Evolutionary conservation across 2,329 filamentous ascomycete species (phyloP).

Genomic region (Hypoxylon sp.): DNA sequence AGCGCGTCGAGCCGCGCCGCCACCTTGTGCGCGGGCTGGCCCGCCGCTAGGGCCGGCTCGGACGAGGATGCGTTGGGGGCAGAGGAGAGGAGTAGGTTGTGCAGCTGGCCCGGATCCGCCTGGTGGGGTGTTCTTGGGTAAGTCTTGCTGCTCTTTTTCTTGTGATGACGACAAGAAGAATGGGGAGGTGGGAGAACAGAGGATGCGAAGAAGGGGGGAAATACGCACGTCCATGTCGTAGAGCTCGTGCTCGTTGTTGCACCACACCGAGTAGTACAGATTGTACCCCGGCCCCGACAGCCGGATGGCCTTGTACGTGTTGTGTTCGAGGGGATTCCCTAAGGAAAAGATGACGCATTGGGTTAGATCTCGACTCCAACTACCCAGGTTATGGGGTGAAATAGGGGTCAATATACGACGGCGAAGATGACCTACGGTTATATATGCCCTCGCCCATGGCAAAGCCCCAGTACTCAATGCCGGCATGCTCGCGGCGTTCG

Average conservation of each 20-base stretch:
- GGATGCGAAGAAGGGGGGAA: conserved; percentile 40
- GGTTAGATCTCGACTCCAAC: neutral
- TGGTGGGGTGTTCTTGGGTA: conserved; percentile 11
- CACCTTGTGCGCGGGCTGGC: conserved; percentile 43
- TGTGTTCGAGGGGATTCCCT: conserved; percentile 42
- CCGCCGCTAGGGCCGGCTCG: conserved; percentile 1
- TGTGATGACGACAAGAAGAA: conserved; percentile 48
- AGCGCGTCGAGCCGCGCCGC: conserved; percentile 55
- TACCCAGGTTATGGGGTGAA: neutral
- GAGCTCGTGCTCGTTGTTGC: conserved; percentile 64
- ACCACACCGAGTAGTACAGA: conserved; percentile 63
- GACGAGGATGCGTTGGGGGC: too few relatives aligned
- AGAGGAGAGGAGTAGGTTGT: conserved; percentile 49
- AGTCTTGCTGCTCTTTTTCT: conserved; percentile 36
- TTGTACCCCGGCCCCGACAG: conserved; percentile 57
- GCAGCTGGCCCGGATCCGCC: conserved; percentile 41
- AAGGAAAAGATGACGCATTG: neutral
- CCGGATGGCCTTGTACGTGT: conserved; percentile 64
- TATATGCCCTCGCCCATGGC: conserved; percentile 36
- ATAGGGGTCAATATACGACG: too few relatives aligned
- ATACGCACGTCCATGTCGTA: conserved; percentile 60
- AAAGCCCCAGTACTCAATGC: conserved; percentile 61
- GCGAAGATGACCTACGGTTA: conserved; percentile 20
- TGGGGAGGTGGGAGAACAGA: conserved; percentile 44
- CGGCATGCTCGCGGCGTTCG: conserved; percentile 55